Conservation (phyloP, 768 basidiomycete species). For the Tricholoma matsutake region DNA sequence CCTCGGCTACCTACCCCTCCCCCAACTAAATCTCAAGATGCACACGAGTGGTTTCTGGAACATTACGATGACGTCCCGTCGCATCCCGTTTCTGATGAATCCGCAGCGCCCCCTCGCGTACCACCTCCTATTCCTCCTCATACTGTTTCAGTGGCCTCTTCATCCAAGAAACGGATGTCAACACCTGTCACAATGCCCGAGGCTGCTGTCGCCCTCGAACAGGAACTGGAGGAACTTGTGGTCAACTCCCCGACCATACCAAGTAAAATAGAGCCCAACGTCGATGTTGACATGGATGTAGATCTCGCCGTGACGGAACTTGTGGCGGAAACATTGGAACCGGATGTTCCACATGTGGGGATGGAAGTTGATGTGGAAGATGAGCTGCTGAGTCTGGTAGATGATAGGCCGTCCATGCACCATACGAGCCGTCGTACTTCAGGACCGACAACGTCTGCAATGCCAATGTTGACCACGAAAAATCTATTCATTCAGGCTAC, state of each 20-base stretch:
- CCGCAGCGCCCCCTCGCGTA: constrained; percentile 23
- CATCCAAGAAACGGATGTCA: constrained; percentile 14
- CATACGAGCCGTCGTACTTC: constrained; percentile 11
- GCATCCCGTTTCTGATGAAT: constrained; percentile 23
- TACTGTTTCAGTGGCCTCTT: constrained; percentile 6
- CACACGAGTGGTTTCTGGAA: constrained; percentile 60
- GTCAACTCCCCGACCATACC: constrained; percentile 20
- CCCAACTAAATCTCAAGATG: constrained; percentile 42
- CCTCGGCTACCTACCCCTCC: constrained; percentile 8
- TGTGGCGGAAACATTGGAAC: constrained; percentile 39
- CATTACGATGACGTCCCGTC: constrained; percentile 42
- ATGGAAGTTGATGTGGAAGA: constrained; percentile 54
- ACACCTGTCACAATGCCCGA: constrained; percentile 27
- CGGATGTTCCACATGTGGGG: constrained; percentile 20
- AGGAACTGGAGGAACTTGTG: constrained; percentile 35
- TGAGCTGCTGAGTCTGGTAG: constrained; percentile 68
- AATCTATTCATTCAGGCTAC: not conserved
- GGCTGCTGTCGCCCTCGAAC: constrained; percentile 39
- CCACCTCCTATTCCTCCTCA: constrained; percentile 6
- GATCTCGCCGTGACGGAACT: constrained; percentile 42
- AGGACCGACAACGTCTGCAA: constrained; percentile 5
- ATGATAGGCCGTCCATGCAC: constrained; percentile 39
- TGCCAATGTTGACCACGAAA: constrained; percentile 3
- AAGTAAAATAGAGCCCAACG: constrained; percentile 30
- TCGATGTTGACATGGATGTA: constrained; percentile 38